A percentile compares a stretch with the other conserved stretches of the same genome.
Conservation (phyloP, 148 eudicot genomes). For the Salicornia ramosissima region DNA sequence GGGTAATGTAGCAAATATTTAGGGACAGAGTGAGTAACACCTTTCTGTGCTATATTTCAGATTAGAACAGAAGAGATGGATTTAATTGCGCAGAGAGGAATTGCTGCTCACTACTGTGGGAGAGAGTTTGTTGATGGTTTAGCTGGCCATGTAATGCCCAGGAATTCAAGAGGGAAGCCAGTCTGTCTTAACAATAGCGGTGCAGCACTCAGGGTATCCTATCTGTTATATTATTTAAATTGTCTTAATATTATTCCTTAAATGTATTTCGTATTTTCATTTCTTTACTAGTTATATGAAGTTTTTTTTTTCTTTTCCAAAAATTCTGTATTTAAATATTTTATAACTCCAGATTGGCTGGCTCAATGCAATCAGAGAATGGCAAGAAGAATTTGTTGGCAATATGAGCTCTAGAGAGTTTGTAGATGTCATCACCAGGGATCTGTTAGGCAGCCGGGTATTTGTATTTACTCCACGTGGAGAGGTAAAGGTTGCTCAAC, state of each 20-base stretch:
- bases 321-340: no score
- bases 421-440: constrained; percentile 88
- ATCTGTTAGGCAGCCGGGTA: constrained; percentile 92
- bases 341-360: constrained; percentile 72
- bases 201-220: constrained; percentile 74
- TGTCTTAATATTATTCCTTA: no score
- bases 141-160: constrained; percentile 46
- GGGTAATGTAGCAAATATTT: no score
- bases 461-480: constrained; percentile 97
- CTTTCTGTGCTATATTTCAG: constrained; percentile 30
- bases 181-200: constrained; percentile 64
- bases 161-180: constrained; percentile 58
- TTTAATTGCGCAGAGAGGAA: constrained; percentile 90
- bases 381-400: constrained; percentile 99
- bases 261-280: no score
- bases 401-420: constrained; percentile 99
- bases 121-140: constrained; percentile 53
- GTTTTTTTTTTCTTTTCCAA: no score
- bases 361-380: constrained; percentile 97
- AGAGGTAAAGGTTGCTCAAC: constrained; percentile 59
- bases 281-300: no score
- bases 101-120: constrained; percentile 95
- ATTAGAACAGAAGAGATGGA: constrained; percentile 99
- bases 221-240: neutral
- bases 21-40: no score